Evolutionary conservation across 2,329 filamentous ascomycete genomes (phyloP).

Genomic region (Trichothecium roseum): DNA sequence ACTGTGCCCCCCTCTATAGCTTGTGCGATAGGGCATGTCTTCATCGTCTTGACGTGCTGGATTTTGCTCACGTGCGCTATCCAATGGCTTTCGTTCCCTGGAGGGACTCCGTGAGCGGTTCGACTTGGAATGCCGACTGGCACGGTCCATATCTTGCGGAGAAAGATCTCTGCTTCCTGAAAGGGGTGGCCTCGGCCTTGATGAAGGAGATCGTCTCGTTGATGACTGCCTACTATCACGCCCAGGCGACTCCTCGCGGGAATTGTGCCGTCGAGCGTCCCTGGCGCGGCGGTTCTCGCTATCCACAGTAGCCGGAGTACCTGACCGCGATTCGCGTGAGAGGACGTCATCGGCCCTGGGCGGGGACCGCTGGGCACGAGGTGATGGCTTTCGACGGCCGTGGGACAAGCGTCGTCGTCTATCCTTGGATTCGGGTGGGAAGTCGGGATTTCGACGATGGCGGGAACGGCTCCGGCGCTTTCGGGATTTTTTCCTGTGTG

Average conservation of each 20-base stretch:
- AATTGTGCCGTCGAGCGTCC: not conserved
- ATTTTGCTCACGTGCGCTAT: not conserved
- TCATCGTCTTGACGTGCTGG: not conserved
- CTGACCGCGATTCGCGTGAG: conserved; percentile 9
- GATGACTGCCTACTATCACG: conserved; percentile 13
- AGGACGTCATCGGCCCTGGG: conserved; percentile 10
- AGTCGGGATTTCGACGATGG: conserved; percentile 25
- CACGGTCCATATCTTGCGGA: not conserved
- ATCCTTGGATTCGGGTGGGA: conserved; percentile 20
- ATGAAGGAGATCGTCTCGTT: not conserved
- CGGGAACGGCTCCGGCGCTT: conserved; percentile 23
- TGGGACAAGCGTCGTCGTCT: conserved; percentile 21
- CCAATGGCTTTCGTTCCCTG: not conserved
- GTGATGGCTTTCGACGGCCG: conserved; percentile 18
- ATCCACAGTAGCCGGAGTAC: not conserved
- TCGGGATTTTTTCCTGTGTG: conserved; percentile 29
- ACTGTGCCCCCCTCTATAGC: conserved; percentile 31
- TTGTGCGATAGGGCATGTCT: conserved; percentile 10
- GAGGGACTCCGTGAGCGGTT: conserved; percentile 1
- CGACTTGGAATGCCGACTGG: not conserved
- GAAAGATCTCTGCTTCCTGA: not conserved
- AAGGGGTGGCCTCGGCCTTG: not conserved
- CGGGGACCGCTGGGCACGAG: conserved; percentile 19
- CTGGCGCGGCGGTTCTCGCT: not conserved
- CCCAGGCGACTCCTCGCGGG: conserved; percentile 1